Evolutionary conservation across 192 early-diverging fungal species (phyloP), one percentile per base, ranked within the genome.

Genomic region (Lobosporangium transversale): DNA sequence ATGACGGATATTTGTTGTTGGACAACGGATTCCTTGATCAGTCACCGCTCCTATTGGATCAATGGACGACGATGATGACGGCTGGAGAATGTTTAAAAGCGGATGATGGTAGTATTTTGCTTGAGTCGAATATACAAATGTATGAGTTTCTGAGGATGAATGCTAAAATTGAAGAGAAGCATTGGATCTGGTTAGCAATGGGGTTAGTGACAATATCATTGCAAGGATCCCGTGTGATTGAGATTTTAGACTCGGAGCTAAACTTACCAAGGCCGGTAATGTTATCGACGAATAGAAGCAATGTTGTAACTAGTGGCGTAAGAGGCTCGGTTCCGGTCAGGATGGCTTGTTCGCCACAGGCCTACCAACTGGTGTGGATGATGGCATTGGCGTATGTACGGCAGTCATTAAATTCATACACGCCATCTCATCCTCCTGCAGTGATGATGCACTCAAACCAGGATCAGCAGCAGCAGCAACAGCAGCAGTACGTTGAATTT

Each of bases 351-450:
- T 76, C 73, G 6, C 58, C 73, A 12, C 62, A 67, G 33, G 73
- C 73, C 7, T 76, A 76, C 29, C 73, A 76, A 37, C 53, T 76
- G 1, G 65, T 76, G n/a, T 76, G 73, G 73, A 62, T 76, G 58
- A 14, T 67, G 8, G 53, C 58, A 2, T 27, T 55, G 5, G 36
- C 58, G 3, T 76, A 50, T 47, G n/a, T 67, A 7, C 64, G 44
- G 14, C 73, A 75, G 44, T 36, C 63, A 4, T 15, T 63, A 54
- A 23, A 23, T 49, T 32, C 47, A 3, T 10, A 30, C 14, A 5
- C 33, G 15, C 43, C 17, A 5, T 27, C 26, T 5, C 29, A 20
- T 20, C n/a, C 23, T 10, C 44, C 45, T 5, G 58, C 58, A 10
- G 37, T 30, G 8, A 30, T 60, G 40, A n/a, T 23, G 32, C n/a